Base-by-base conservation (phyloP, 352 stramenopile genomes). In the Peronospora farinosa region DNA sequence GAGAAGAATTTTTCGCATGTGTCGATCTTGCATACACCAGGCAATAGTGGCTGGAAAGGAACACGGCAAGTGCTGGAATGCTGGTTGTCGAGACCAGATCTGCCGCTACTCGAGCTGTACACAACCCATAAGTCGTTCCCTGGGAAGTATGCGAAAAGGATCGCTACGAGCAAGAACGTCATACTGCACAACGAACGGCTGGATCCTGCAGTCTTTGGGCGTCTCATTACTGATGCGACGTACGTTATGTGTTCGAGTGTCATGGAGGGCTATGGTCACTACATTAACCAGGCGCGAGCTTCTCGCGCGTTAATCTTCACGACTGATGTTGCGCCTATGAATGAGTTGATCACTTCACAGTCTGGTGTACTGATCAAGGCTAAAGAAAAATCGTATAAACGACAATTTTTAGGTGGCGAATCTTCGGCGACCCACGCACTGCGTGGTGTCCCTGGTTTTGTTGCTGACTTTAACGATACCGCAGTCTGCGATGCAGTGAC, bases 251-350 rank as follows among this genome's bases (percentile, higher is more conserved):
- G 77, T 37, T 63, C 77, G 19, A 88, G 77, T 42, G 16, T 59
- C 16, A 60, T 72, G 43, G 77, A 88, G 54, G 74, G 77, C 7
- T 88, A 79, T 37, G 76, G 75, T 8, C 75, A 84, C 59, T 86
- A 86, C 52, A 84, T 84, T 46, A 86, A 86, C 58, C 75, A 86
- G 27, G 75, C 72, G n/a, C 67, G 72, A 6, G 67, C 72, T 9
- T 64, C 60, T 10, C 59, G 67, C 7, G 72, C 50, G 0, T 46
- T 84, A 8, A 72, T 86, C 16, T 25, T 86, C n/a, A 66, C 72
- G 2, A 76, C 74, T 0, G 61, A 84, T 38, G 47, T 77, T 16
- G 67, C 72, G 12, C 72, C 74, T 0, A 86, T 86, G 74, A 86
- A 80, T 50, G 74, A 88, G 52, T 62, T 86, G 21, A 56, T 86